Evolutionary conservation across 169 alveolate genomes (phyloP), one percentile per base, ranked within the genome.

Genomic region (Cryptosporidium xiaoi): DNA sequence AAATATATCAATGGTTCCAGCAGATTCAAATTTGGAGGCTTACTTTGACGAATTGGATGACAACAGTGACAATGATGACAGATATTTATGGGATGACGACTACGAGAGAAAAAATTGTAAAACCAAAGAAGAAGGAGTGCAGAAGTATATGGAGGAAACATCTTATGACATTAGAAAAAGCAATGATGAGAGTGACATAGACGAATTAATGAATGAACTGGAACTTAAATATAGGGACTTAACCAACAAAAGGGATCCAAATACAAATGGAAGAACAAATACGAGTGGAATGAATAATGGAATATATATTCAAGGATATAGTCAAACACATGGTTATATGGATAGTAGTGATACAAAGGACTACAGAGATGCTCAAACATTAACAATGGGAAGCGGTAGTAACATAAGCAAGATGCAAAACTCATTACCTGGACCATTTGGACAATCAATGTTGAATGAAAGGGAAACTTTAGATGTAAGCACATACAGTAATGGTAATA

Each of bases 41-140:
- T 71, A 71, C 36, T 71, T 71, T 71, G 84, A 71, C 13, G 84
- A 71, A n/a, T 24, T 71, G 40, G 84, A 71, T 40, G 84, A 71
- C 6, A 56, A 71, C 58, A 36, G 84, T 40, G 64, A 53, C 18
- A 58, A 71, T 31, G 84, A 56, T 71, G 69, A 71, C 0, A 15
- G 60, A 33, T 53, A 3, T 71, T 16, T 58, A 2, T 71, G 84
- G 84, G 84, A 71, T 10, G 56, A 56, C 46, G 69, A 71, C 36
- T 27, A 24, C 13, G 69, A 44, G 40, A 16, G 48, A 31, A 71
- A 1, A 24, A 71, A 31, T 40, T 31, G 29, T 33, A 12, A 51
- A 34, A 56, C 71, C 10, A 56, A 56, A 10, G 84, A 71, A 56
- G 51, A 31, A 2, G 84, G 71, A 71, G 84, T 71, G 18, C 84